These are phyloP conservation scores for Vaccinium darrowii DNA, from an alignment of 148 eudicot species.

Conservation along the genomic window DNA sequence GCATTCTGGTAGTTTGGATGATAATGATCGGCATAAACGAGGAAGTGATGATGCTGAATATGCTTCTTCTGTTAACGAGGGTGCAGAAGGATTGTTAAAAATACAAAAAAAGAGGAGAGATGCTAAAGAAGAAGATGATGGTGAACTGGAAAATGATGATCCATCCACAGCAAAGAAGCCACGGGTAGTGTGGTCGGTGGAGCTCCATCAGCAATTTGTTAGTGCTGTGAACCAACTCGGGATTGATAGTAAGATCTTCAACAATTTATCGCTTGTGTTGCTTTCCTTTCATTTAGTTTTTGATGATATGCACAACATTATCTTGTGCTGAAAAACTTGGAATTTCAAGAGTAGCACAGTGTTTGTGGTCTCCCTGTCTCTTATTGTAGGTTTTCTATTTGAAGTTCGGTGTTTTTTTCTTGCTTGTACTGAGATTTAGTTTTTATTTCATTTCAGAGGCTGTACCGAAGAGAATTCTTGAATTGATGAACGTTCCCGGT, in stretches of 20 bases:
- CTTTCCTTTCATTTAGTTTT: neutral
- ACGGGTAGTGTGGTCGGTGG: constrained; percentile 68
- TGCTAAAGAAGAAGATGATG: constrained; percentile 45
- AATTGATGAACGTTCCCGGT: constrained; percentile 63
- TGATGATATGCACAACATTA: neutral
- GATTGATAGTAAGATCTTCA: constrained; percentile 48
- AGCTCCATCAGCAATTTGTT: constrained; percentile 71
- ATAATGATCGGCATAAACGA: constrained; percentile 34
- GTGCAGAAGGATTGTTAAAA: constrained; percentile 38
- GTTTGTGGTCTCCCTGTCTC: neutral
- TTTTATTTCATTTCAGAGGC: constrained; percentile 21
- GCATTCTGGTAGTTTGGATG: constrained; percentile 42
- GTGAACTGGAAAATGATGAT: constrained; percentile 47
- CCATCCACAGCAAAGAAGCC: constrained; percentile 48
- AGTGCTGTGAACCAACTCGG: constrained; percentile 67
- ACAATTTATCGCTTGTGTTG: constrained; percentile 10
- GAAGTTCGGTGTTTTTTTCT: neutral
- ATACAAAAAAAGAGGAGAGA: constrained; percentile 45
- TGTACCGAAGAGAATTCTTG: constrained; percentile 43
- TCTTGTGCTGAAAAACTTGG: neutral
- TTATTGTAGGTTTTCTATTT: neutral
- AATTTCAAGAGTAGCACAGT: neutral
- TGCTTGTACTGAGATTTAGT: neutral
- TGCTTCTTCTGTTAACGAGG: constrained; percentile 44
- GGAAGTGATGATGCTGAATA: constrained; percentile 44